Evolutionary conservation across 768 basidiomycete genomes (phyloP).

Genomic region (Coprinopsis cinerea): DNA sequence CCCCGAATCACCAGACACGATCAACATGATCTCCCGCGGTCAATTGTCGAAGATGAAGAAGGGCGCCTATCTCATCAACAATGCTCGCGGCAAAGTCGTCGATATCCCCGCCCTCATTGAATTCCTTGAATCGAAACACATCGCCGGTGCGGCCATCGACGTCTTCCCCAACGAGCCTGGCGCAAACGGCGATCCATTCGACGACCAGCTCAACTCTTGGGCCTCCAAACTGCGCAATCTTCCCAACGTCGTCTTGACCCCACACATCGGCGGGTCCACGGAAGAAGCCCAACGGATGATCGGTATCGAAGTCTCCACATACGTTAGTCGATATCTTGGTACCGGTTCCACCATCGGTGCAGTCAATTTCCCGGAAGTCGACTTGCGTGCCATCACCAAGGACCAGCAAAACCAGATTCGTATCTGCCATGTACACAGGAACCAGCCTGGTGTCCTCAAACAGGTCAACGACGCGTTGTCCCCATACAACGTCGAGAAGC

Average conservation of each 20-base stretch:
- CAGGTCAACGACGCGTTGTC: conserved; percentile 92
- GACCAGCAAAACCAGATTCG: conserved; percentile 80
- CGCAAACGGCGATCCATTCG: conserved; percentile 85
- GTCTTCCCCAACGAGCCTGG: conserved; percentile 94
- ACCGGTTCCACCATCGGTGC: conserved; percentile 88
- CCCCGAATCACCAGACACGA: conserved; percentile 93
- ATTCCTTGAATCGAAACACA: conserved; percentile 76
- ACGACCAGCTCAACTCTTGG: conserved; percentile 86
- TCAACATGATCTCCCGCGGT: conserved; percentile 78
- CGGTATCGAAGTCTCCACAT: conserved; percentile 86
- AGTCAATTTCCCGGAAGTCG: conserved; percentile 99
- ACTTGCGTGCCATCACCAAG: conserved; percentile 84
- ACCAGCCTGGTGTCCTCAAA: conserved; percentile 91
- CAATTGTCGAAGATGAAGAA: conserved; percentile 90
- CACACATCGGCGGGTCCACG: conserved; percentile 98
- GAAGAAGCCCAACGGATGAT: conserved; percentile 99
- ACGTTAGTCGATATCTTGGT: conserved; percentile 84
- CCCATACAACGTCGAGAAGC: conserved; percentile 98
- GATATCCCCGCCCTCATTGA: conserved; percentile 88
- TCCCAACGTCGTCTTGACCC: conserved; percentile 93
- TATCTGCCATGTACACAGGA: conserved; percentile 92
- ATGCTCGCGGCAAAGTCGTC: conserved; percentile 92
- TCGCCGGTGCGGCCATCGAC: conserved; percentile 87
- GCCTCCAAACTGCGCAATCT: conserved; percentile 65
- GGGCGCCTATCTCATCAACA: conserved; percentile 95